Evolutionary conservation across 768 basidiomycete genomes (phyloP), one percentile per base, ranked within the genome.

Genomic region (Mycena capillaripes): DNA sequence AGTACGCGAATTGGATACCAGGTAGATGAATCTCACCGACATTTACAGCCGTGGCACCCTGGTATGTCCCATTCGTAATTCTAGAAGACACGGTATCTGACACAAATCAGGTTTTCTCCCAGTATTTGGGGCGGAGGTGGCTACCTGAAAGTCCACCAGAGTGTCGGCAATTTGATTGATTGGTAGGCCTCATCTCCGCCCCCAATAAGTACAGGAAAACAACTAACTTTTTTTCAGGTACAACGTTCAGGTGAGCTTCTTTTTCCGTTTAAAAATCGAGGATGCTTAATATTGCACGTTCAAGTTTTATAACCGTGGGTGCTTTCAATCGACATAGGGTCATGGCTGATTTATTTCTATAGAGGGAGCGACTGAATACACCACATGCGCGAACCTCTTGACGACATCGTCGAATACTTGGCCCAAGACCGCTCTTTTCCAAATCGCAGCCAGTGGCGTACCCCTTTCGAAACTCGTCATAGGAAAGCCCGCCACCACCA

Each of bases 291-390:
- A 46, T 38, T 21, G 36, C 7, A 17, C 4, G 61, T 32, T 36
- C 25, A 21, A 85, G 82, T 86, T 86, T 72, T 87, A 87, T 69
- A 86, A 88, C 72, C 85, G 72, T 73, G 29, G 9, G 58, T 19
- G 23, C 19, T 16, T 52, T 66, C 38, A 23, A 38, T 8, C 29
- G 14, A 46, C 2, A 3, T 30, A 21, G n/a, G 6, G 19, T 2
- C 12, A 12, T 21, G 19, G 10, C 16, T 65, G n/a, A 38, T 36
- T 10, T 8, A 3, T 66, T 36, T 23, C 16, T 32, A 5, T 59
- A 72, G 71, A 92, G 85, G 92, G 91, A 44, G 74, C 82, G 21
- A 82, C 82, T 16, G 92, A 92, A 76, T 93, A 93, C 78, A 90
- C 89, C 5, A 91, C 90, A 21, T 93, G 92, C 77, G 60, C 78